phyloP scores from a whole-genome alignment of 139 green algal species.

The Picocystis salinarum region DNA sequence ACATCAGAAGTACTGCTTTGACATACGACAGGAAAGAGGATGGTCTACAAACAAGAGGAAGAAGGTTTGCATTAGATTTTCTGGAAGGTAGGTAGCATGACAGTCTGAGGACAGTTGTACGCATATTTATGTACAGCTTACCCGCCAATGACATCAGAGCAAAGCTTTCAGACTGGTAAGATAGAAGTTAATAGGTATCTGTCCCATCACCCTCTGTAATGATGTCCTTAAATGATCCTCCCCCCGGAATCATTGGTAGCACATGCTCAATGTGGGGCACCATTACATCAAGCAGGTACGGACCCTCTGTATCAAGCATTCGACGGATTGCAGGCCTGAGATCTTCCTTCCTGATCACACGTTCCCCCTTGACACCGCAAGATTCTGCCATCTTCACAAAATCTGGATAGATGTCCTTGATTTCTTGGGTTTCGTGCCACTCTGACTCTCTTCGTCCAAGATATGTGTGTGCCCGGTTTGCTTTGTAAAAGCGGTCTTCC shows the following conservation, averaged over 20 bases:
- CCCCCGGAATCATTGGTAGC: conserved; percentile 97
- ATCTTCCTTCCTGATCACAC: conserved; percentile 36
- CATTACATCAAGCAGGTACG: conserved; percentile 97
- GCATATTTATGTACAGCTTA: no score
- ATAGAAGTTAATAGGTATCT: no score
- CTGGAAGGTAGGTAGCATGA: no score
- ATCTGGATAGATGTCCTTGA: conserved; percentile 92
- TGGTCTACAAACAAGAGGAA: no score
- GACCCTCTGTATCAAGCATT: conserved; percentile 83
- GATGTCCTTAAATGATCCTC: conserved; percentile 85
- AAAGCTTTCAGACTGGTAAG: no score
- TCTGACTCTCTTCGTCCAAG: conserved; percentile 55
- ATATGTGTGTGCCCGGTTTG: conserved; percentile 96
- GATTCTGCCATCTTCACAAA: conserved; percentile 74
- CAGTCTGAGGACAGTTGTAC: no score
- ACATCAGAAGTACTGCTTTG: no score
- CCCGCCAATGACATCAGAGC: no score
- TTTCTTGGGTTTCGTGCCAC: conserved; percentile 36
- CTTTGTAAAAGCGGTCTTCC: conserved; percentile 99
- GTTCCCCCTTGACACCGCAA: conserved; percentile 39
- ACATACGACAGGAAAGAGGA: no score
- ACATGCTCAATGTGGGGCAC: conserved; percentile 98
- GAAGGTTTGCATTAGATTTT: no score
- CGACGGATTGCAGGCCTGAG: conserved; percentile 20
- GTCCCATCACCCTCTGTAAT: conserved; percentile 74